Percentiles rank a stretch among this genome's conserved stretches.
Evolutionary conservation across 163 green algal genomes (phyloP).

Genomic region (Coccomyxa subellipsoidea): DNA sequence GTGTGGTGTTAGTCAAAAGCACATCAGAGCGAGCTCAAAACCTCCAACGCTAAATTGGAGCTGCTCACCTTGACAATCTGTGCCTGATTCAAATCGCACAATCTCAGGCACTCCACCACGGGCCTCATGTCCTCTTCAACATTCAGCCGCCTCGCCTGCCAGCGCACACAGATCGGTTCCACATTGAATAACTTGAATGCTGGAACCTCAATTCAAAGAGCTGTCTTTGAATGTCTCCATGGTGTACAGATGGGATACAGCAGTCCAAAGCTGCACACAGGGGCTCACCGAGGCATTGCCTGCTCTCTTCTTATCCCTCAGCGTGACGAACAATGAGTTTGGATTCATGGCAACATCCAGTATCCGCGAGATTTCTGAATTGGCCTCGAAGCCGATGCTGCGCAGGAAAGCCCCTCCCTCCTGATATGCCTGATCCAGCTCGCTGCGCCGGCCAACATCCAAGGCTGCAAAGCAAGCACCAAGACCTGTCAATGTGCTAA

Average conservation of each 20-base stretch:
- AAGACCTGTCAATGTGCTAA: neutral
- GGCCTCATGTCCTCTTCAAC: constrained; percentile 73
- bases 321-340: constrained; percentile 61
- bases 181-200: no score
- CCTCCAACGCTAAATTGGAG: no score
- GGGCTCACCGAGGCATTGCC: constrained; percentile 49
- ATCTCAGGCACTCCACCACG: constrained; percentile 57
- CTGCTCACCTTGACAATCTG: constrained; percentile 55
- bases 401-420: constrained; percentile 32
- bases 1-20: no score
- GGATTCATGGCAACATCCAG: constrained; percentile 86
- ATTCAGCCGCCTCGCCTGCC: constrained; percentile 56
- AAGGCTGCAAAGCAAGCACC: neutral
- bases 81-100: constrained; percentile 40
- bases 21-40: no score
- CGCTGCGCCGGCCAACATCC: constrained; percentile 1
- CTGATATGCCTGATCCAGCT: constrained; percentile 14
- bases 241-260: no score
- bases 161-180: neutral
- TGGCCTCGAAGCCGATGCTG: constrained; percentile 49
- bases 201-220: neutral
- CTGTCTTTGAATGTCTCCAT: neutral
- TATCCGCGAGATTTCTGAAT: constrained; percentile 62
- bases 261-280: no score
- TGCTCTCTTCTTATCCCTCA: constrained; percentile 41